Evolutionary conservation across 345 rosid genomes (phyloP).

Genomic region (Euclidium syriacum): DNA sequence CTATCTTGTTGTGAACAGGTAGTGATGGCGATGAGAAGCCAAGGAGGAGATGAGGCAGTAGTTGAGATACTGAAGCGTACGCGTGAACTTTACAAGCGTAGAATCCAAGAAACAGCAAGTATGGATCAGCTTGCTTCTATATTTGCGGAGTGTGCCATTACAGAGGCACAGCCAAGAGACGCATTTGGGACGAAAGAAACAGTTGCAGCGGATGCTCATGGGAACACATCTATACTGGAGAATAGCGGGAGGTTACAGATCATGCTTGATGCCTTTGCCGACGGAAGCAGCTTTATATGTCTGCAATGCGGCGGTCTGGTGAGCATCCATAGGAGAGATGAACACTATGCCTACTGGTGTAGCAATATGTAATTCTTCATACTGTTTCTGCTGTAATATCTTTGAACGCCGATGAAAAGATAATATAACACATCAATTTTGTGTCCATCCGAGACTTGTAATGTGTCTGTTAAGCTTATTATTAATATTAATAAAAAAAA

Average conservation of each 20-base stretch:
- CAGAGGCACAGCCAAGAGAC: conserved; percentile 53
- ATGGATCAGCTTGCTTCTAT: conserved; percentile 80
- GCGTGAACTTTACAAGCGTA: conserved; percentile 56
- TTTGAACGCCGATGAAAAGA: not conserved
- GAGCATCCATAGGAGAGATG: conserved; percentile 75
- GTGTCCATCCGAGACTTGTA: not conserved
- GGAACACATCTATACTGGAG: conserved; percentile 66
- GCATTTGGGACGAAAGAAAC: conserved; percentile 16
- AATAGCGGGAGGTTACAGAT: conserved; percentile 78
- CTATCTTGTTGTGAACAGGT: conserved; percentile 47
- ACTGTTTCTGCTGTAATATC: not conserved
- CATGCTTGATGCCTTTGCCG: conserved; percentile 81
- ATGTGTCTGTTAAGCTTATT: not conserved
- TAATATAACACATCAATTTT: not conserved
- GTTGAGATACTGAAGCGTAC: conserved; percentile 57
- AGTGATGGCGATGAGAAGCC: conserved; percentile 60
- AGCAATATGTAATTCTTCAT: conserved; percentile 33
- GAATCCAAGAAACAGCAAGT: conserved; percentile 48
- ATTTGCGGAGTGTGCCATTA: conserved; percentile 90
- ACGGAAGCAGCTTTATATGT: conserved; percentile 94
- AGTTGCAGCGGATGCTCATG: conserved; percentile 36
- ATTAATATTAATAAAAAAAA: too few species aligned
- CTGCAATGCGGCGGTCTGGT: conserved; percentile 93
- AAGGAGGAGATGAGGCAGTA: conserved; percentile 85
- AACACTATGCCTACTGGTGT: conserved; percentile 90